Conservation (phyloP, 2,329 filamentous ascomycete genomes). For the Calonectria leucothoes region DNA sequence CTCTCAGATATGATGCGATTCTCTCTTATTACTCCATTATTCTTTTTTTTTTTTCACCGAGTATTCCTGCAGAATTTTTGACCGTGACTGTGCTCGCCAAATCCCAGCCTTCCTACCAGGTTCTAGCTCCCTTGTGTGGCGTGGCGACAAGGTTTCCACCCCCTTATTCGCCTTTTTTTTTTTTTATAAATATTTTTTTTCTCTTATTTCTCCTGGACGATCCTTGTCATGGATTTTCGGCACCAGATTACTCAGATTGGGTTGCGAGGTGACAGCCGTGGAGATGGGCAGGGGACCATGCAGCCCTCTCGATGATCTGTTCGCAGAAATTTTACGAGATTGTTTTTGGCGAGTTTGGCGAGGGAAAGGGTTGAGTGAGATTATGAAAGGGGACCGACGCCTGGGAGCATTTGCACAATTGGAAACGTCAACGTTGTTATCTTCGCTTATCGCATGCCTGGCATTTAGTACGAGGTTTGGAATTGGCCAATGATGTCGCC, state of each 20-base stretch:
- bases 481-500: neutral
- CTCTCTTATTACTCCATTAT: neutral
- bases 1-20: neutral
- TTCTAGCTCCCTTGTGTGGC: neutral
- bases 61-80: neutral
- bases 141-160: neutral
- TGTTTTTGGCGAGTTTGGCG: too few relatives aligned
- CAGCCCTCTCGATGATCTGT: constrained; percentile 1
- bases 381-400: neutral
- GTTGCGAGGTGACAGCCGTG: neutral
- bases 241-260: constrained; percentile 24
- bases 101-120: neutral
- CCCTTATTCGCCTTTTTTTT: neutral
- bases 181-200: neutral
- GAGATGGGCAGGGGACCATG: neutral
- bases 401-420: neutral
- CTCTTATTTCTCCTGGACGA: neutral
- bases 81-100: neutral
- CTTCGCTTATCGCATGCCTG: neutral
- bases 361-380: neutral
- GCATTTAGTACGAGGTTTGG: neutral
- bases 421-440: neutral
- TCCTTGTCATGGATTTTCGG: constrained; percentile 11
- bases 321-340: constrained; percentile 1
- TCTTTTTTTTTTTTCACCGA: neutral